Base-by-base conservation (phyloP, 2,329 filamentous ascomycete genomes). In the Hypoxylon sp. region DNA sequence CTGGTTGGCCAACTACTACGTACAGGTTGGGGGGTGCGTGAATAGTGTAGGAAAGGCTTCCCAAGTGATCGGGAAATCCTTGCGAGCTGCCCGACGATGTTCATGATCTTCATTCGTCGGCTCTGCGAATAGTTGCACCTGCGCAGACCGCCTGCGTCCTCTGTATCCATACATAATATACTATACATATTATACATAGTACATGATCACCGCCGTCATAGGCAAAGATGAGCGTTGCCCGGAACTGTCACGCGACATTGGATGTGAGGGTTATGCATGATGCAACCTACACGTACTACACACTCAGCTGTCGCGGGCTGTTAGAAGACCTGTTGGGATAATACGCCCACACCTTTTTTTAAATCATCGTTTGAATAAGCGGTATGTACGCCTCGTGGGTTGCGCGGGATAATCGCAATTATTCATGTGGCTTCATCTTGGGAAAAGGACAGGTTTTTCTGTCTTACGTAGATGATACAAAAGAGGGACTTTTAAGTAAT, bases 211-310 rank as follows among this genome's bases (percentile, higher is more conserved):
- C 60, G 19, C 60, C 54, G 50, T 19, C 57, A 54, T 58, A 31
- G 52, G 48, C 55, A 54, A 65, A 67, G 61, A 63, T 54, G 65
- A 58, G 65, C 65, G 68, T 69, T 63, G 53, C 62, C 51, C 51
- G 37, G 51, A 66, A 69, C 33, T 64, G 69, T 71, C 69, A 71
- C 69, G 69, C 69, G 69, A 71, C 69, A 69, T 58, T 58, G 33
- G 61, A 63, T 69, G 66, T 66, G 69, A 71, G 62, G 62, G 52
- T 66, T 47, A 71, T 69, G 69, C 69, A 69, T 69, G 62, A 69
- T 71, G 69, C 63, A 64, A 71, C 69, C 57, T 71, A 35, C 46
- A 60, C 53, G 58, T 60, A 44, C 39, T 54, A 60, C 39, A n/a
- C 55, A 42, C 35, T 60, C 57, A 44, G 35, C 57, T 24, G 46